Evolutionary conservation across 2,329 filamentous ascomycete genomes (phyloP), one percentile per base, ranked within the genome.

Genomic region (Aspergillus clavatus): DNA sequence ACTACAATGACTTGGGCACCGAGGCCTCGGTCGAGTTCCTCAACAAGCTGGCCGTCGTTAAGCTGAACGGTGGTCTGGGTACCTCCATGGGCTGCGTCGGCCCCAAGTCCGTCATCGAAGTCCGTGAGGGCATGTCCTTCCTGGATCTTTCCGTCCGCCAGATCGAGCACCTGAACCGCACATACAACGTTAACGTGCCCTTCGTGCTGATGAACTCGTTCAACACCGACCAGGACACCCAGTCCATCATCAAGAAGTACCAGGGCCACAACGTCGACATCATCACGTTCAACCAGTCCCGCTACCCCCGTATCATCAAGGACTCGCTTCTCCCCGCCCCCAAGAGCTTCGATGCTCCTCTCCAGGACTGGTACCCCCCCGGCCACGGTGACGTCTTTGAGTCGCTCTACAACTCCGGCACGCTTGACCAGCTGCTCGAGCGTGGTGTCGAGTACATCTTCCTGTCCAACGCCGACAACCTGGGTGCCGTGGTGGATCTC

Each of bases 191-290:
- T 71, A 97, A 96, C 69, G 93, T 98, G 26, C 93, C 93, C 39
- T 96, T 98, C 73, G 84, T 98, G 58, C 84, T 98, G 61, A 98
- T 98, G 93, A 98, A 98, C 84, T 97, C 93, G 45, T 98, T 98
- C 87, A 98, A 98, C 82, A 98, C 93, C 69, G 90, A 98, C 71
- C 83, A 91, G 63, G 93, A 98, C 68, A 98, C 93, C 41, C 89
- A 90, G 53, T 89, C 89, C 73, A 98, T 98, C 75, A 98, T 98
- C 79, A 98, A 98, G 84, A 98, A 98, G 80, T 98, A 97, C 76
- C 91, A 98, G 78, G 93, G 93, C 55, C 93, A 98, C 82, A 96
- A 96, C 71, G 94, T 98, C 66, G 93, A 98, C 69, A 97, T 98
- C 71, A 80, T 97, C 70, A 97, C 93, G 69, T 98, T 98, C 84